These are phyloP conservation scores for Nitzschia putrida DNA, from an alignment of 108 stramenopile genomes.

Conservation along the genomic window DNA sequence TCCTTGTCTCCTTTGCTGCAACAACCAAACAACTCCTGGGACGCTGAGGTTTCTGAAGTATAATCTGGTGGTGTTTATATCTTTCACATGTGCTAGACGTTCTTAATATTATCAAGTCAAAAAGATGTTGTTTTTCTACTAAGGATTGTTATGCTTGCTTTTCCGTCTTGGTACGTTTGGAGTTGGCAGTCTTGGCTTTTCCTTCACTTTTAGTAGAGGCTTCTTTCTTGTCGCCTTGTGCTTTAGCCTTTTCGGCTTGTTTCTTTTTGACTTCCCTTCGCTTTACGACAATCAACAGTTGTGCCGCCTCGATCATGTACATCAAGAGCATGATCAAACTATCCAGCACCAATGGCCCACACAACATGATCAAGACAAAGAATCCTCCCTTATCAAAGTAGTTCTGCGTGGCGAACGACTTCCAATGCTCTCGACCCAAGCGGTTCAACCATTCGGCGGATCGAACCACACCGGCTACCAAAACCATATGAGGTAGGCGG, in stretches of 20 bases:
- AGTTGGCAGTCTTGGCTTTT: background rate
- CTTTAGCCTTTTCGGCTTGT: constrained; percentile 12
- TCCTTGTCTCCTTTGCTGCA: constrained; percentile 1
- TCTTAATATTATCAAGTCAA: too few relatives aligned
- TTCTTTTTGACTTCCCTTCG: constrained; percentile 42
- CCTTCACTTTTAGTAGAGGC: background rate
- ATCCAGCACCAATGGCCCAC: constrained; percentile 75
- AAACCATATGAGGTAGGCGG: constrained; percentile 62
- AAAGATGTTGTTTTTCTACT: too few relatives aligned
- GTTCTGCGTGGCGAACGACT: constrained; percentile 81
- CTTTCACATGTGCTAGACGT: too few relatives aligned
- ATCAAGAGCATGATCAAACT: constrained; percentile 73
- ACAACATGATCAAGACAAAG: constrained; percentile 81
- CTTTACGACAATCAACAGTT: constrained; percentile 74
- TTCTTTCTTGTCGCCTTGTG: constrained; percentile 5
- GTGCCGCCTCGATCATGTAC: constrained; percentile 69
- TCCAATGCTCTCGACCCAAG: constrained; percentile 60
- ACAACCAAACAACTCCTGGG: background rate
- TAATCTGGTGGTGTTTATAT: background rate
- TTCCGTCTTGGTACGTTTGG: background rate
- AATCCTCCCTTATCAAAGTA: constrained; percentile 88
- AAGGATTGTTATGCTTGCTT: too few relatives aligned
- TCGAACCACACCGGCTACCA: constrained; percentile 65
- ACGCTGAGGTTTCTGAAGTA: background rate
- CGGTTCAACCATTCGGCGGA: constrained; percentile 72